Base-by-base conservation (phyloP, 2,329 filamentous ascomycete genomes). In the Ceratocystis diversiconidia region DNA sequence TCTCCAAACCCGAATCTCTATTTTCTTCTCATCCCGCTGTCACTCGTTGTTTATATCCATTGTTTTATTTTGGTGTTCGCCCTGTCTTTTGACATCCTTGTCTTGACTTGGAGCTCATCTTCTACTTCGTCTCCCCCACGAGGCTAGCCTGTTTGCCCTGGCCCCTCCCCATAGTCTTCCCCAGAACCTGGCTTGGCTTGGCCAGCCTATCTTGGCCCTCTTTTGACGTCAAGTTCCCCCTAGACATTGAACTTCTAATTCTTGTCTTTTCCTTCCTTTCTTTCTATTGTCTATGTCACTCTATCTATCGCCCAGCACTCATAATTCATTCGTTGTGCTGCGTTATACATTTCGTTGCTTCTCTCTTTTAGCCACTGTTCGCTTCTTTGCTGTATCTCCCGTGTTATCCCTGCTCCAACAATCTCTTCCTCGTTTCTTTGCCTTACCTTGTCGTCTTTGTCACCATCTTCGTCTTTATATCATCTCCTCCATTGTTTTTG, bases 391-490 rank as follows among this genome's bases (percentile, higher is more conserved):
- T 52, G 25, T 28, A 52, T 52, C 25, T 52, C 19, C 48, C 19
- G 19, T 25, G 19, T 52, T 52, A 52, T 52, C 10, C 25, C 10
- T 19, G 7, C 22, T 28, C 48, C 25, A 52, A 52, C 25, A 36
- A 36, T 32, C 12, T 52, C 48, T 52, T 19, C 5, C 19, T 8
- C 17, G 10, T 52, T 25, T 48, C 44, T 10, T 25, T 25, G 60
- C 22, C 36, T 46, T 12, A 19, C 10, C 36, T 10, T 61, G 32
- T 63, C 36, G 15, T 52, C 19, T 64, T 62, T 55, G 55, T 60
- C 52, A 64, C 69, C 63, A 19, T 66, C 65, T 67, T 19, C 44
- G 19, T 19, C 44, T 19, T 48, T 41, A 67, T 66, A 30, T 22
- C 4, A 65, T 63, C 64, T 50, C 52, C 59, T 44, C 67, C 22